phyloP scores from a whole-genome alignment of 441 rosid species.

The Rhodomyrtus psidioides region DNA sequence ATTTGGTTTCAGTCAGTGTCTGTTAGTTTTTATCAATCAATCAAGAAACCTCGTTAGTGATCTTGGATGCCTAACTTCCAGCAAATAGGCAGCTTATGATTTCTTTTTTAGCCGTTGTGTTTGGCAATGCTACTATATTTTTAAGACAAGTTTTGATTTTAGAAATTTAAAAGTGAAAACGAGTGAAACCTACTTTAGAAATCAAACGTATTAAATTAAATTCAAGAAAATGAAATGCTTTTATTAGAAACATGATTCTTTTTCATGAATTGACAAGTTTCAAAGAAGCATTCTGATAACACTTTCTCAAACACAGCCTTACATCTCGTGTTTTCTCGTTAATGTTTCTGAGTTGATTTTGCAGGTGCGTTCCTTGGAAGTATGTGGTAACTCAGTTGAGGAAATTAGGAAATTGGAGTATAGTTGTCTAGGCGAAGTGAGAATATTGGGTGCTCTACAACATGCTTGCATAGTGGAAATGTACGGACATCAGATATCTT shows the following conservation, averaged over 20 bases:
- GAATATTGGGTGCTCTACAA: conserved; percentile 63
- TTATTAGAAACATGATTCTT: background rate
- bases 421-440: conserved; percentile 80
- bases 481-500: conserved; percentile 83
- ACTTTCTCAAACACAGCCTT: background rate
- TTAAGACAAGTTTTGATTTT: background rate
- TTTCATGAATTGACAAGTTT: background rate
- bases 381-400: conserved; percentile 39
- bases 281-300: background rate
- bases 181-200: background rate
- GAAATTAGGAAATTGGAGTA: conserved; percentile 72
- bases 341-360: conserved; percentile 6
- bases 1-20: background rate
- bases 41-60: background rate
- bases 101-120: background rate
- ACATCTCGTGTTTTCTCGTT: background rate
- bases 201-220: background rate
- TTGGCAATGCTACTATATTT: background rate
- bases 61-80: background rate
- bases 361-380: conserved; percentile 72
- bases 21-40: background rate
- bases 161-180: background rate
- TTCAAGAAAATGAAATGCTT: background rate
- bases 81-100: background rate
- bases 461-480: conserved; percentile 84